These are phyloP conservation scores for Phaeosphaeria sp. DNA, from an alignment of 2,329 filamentous ascomycete species.

Conservation along the genomic window DNA sequence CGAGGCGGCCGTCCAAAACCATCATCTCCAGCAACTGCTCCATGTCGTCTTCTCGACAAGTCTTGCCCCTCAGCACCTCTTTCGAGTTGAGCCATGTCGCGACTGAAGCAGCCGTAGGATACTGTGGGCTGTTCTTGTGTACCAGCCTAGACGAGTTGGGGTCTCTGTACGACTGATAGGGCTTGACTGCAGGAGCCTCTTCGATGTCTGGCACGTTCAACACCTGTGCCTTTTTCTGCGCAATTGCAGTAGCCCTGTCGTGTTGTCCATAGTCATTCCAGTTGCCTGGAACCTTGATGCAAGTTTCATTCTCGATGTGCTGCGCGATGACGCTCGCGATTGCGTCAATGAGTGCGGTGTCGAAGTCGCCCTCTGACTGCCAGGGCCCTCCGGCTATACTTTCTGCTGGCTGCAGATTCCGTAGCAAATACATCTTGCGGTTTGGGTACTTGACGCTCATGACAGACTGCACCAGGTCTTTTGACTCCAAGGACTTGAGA, in stretches of 20 bases:
- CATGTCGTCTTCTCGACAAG: conserved; percentile 72
- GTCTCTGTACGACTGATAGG: conserved; percentile 32
- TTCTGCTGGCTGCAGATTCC: conserved; percentile 81
- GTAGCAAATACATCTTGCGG: conserved; percentile 96
- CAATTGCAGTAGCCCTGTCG: conserved; percentile 43
- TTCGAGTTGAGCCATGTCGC: conserved; percentile 74
- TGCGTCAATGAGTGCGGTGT: conserved; percentile 84
- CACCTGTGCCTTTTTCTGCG: conserved; percentile 46
- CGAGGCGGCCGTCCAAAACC: conserved; percentile 84
- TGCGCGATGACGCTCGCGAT: conserved; percentile 77
- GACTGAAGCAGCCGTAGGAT: conserved; percentile 81
- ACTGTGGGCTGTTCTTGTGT: conserved; percentile 73
- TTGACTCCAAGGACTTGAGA: conserved; percentile 82
- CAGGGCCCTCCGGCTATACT: conserved; percentile 92
- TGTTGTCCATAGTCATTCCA: conserved; percentile 51
- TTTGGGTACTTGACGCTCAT: conserved; percentile 90
- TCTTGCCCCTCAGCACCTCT: conserved; percentile 74
- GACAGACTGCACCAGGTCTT: conserved; percentile 84
- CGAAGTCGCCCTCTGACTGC: conserved; percentile 90
- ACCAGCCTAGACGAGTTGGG: conserved; percentile 40
- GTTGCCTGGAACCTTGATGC: conserved; percentile 62
- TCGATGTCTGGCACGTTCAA: conserved; percentile 42
- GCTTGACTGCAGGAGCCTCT: conserved; percentile 33
- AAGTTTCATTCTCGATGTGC: conserved; percentile 74
- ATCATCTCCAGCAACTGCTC: conserved; percentile 87